phyloP scores from a whole-genome alignment of 2,329 filamentous ascomycete species.

The Aspergillus niger region DNA sequence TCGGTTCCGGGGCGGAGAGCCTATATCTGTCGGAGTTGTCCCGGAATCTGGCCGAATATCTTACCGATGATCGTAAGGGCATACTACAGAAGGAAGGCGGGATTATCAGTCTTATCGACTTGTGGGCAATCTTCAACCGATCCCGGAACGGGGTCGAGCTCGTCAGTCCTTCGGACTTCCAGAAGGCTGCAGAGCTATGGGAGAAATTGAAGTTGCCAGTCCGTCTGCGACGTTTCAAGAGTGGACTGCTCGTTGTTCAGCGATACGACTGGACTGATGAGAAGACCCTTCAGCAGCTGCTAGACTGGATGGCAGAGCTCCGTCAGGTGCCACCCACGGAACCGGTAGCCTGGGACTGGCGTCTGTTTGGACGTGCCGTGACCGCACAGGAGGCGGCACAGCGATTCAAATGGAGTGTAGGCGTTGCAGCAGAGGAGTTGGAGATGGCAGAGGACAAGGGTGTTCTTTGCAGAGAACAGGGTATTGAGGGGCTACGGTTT shows the following conservation, averaged over 20 bases:
- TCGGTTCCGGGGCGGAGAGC: slow-evolving; percentile 76
- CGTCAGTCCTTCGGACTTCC: slow-evolving; percentile 87
- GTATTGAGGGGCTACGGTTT: slow-evolving; percentile 86
- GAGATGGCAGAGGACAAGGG: slow-evolving; percentile 96
- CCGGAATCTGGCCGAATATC: slow-evolving; percentile 81
- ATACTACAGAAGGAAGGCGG: slow-evolving; percentile 79
- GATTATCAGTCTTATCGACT: slow-evolving; percentile 84
- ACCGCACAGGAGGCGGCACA: slow-evolving; percentile 88
- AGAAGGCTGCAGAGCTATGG: slow-evolving; percentile 86
- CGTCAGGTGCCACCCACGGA: slow-evolving; percentile 65
- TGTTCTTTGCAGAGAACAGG: slow-evolving; percentile 83
- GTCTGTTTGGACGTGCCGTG: slow-evolving; percentile 76
- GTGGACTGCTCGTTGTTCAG: slow-evolving; percentile 92
- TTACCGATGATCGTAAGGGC: slow-evolving; percentile 80
- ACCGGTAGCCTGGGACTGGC: slow-evolving; percentile 75
- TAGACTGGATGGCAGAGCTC: slow-evolving; percentile 75
- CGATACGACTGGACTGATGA: slow-evolving; percentile 85
- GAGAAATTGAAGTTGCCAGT: slow-evolving; percentile 84
- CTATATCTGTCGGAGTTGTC: slow-evolving; percentile 88
- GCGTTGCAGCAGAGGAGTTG: slow-evolving; percentile 90
- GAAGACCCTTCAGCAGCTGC: slow-evolving; percentile 75
- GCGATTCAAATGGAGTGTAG: slow-evolving; percentile 93
- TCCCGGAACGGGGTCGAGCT: slow-evolving; percentile 91
- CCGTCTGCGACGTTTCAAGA: slow-evolving; percentile 83
- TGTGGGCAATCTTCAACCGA: slow-evolving; percentile 94